Base-by-base conservation (phyloP, 2,329 filamentous ascomycete species). In the Fusarium torulosum region DNA sequence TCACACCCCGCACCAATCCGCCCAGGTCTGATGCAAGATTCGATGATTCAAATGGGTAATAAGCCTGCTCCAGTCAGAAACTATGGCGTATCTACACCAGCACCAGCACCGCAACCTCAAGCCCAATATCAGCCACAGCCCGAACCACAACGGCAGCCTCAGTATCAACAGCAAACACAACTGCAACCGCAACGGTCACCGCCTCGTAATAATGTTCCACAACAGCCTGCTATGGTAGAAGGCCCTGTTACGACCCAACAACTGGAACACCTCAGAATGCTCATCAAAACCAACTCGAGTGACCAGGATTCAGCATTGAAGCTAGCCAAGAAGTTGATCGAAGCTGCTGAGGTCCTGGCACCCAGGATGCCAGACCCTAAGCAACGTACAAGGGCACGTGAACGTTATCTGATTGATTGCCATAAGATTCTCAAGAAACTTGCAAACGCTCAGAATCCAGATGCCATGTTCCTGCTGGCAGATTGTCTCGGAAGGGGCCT, bases 361-460 rank as follows among this genome's bases (percentile, higher is more conserved):
- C 82, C 86, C 3, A 80, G 80, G 15, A 78, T 89, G 11, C 83
- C 86, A 1, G 92, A 93, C 69, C 90, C 94, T 37, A 90, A 90
- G 72, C 87, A 89, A 10, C 88, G 91, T 23, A 85, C 88, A 10
- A 93, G 96, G 72, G 84, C 90, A 3, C 90, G 93, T 29, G 95
- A 98, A 72, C 90, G 90, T 58, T 98, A 95, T 76, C 83, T 95
- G 17, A 81, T 90, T 69, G 96, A 98, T 75, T 93, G 93, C 1
- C 89, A 96, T 76, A 98, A 97, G 79, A 89, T 94, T 23, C 82
- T 98, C 42, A 97, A 97, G 82, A 97, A 97, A 77, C 84, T 98
- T 11, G 88, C 90, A 9, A 86, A 86, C 50, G 84, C 83, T 14
- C 90, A 91, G 63, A 92, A 95, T 72, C 80, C 88, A 0, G 94